Percentiles rank a stretch among this genome's conserved stretches.
Conservation (phyloP, 2,329 filamentous ascomycete species). For the Tolypocladium tundrense region DNA sequence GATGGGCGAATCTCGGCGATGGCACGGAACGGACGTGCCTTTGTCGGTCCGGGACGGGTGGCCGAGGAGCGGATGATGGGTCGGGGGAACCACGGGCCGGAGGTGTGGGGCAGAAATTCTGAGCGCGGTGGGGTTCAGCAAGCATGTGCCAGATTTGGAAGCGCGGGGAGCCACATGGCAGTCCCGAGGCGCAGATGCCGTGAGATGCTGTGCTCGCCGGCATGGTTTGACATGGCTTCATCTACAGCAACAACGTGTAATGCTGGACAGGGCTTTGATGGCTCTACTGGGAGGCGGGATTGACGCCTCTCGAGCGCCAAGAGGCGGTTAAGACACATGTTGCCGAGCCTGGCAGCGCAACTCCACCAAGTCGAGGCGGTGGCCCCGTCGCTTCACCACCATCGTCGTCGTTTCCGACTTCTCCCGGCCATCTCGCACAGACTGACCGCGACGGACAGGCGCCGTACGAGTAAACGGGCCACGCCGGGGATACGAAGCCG, state of each 20-base stretch:
- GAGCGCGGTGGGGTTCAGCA: neutral
- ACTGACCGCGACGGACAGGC: too few species aligned
- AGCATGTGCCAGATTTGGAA: neutral
- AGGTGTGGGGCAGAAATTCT: neutral
- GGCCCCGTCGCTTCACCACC: neutral
- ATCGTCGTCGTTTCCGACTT: neutral
- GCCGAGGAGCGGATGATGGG: neutral
- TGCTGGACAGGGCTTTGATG: neutral
- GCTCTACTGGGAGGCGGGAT: neutral
- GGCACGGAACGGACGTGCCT: neutral
- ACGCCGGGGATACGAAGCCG: neutral
- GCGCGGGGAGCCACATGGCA: neutral
- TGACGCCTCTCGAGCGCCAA: neutral
- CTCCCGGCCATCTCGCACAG: neutral
- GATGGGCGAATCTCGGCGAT: neutral
- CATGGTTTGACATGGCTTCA: neutral
- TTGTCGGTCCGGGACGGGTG: neutral
- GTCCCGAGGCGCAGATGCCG: neutral
- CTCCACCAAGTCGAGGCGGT: neutral
- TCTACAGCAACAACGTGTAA: neutral
- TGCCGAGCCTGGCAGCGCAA: neutral
- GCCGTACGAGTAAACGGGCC: neutral
- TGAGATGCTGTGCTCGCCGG: neutral
- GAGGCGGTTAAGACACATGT: neutral
- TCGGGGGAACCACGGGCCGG: neutral